phyloP scores from a whole-genome alignment of 768 basidiomycete genomes.

The Punctularia strigosozonata region DNA sequence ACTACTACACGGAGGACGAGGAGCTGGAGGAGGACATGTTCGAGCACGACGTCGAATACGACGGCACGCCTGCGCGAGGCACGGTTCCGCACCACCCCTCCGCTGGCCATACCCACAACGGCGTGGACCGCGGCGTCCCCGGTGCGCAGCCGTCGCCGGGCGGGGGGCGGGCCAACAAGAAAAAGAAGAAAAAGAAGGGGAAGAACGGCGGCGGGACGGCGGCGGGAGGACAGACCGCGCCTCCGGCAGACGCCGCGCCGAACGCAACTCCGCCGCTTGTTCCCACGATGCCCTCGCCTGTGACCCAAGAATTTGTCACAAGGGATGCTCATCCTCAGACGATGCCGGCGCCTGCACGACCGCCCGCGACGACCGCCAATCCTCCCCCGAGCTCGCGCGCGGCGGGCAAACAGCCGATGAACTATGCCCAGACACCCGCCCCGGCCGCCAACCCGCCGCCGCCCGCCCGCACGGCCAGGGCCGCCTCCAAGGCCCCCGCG shows the following conservation, averaged over 20 bases:
- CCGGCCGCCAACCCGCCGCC: conserved; percentile 18
- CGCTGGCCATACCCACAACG: too few relatives aligned
- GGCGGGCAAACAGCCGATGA: conserved; percentile 90
- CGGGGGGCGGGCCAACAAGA: conserved; percentile 20
- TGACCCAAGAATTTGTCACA: too few relatives aligned
- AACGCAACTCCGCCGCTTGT: conserved; percentile 11
- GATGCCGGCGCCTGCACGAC: conserved; percentile 28
- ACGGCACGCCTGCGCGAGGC: conserved; percentile 11
- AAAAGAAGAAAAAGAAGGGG: conserved; percentile 41
- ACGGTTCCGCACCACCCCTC: too few relatives aligned
- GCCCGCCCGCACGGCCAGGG: conserved; percentile 21
- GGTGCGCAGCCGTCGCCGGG: too few relatives aligned
- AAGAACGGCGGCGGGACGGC: conserved; percentile 19
- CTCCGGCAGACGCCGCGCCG: conserved; percentile 17
- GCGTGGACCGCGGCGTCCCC: too few relatives aligned
- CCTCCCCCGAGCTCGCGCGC: conserved; percentile 70
- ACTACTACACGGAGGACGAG: conserved; percentile 36
- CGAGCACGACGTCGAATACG: conserved; percentile 27
- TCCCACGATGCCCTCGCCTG: not conserved
- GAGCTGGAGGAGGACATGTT: conserved; percentile 30
- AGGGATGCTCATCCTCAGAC: conserved; percentile 23
- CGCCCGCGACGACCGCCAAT: conserved; percentile 25
- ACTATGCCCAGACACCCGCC: conserved; percentile 38
- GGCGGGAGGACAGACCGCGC: conserved; percentile 10
- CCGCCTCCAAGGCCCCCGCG: conserved; percentile 44